Conservation (phyloP, 176 grass and related monocot genomes). For the Ananas comosus region DNA sequence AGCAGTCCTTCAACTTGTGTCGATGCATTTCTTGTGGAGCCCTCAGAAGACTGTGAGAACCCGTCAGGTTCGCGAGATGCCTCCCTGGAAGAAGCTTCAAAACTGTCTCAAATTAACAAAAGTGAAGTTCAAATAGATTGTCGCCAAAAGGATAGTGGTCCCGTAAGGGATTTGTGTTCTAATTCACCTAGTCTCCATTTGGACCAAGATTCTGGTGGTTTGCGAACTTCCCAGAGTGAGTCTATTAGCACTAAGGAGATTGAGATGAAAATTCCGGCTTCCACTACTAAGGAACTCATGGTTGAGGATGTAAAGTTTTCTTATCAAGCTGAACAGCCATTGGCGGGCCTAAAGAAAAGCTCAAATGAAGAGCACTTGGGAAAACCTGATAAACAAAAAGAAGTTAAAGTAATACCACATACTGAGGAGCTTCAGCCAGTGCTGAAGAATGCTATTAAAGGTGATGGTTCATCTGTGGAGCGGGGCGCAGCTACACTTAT, state of each 20-base stretch:
- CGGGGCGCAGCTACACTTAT: neutral
- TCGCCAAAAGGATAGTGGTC: conserved; percentile 22
- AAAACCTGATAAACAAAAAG: neutral
- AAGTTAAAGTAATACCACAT: neutral
- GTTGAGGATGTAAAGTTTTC: neutral
- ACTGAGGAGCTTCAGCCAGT: conserved; percentile 5
- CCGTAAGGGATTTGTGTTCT: conserved; percentile 24
- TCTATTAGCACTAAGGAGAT: neutral
- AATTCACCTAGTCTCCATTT: conserved; percentile 4
- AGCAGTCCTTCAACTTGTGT: conserved; percentile 14
- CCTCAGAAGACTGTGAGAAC: conserved; percentile 7
- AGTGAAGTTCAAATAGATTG: neutral
- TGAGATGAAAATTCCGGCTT: neutral
- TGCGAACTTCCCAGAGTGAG: neutral
- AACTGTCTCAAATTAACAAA: neutral
- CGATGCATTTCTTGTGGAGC: conserved; percentile 5
- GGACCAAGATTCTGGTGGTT: neutral
- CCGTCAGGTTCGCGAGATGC: neutral
- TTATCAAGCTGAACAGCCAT: conserved; percentile 7
- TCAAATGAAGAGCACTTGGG: neutral
- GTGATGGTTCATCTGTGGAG: neutral
- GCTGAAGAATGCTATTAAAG: neutral
- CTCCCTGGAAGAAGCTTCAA: neutral
- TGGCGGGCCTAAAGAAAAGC: neutral
- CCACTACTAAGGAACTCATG: neutral